Conservation (phyloP, 2,329 filamentous ascomycete species). For the Aureobasidium sp. region DNA sequence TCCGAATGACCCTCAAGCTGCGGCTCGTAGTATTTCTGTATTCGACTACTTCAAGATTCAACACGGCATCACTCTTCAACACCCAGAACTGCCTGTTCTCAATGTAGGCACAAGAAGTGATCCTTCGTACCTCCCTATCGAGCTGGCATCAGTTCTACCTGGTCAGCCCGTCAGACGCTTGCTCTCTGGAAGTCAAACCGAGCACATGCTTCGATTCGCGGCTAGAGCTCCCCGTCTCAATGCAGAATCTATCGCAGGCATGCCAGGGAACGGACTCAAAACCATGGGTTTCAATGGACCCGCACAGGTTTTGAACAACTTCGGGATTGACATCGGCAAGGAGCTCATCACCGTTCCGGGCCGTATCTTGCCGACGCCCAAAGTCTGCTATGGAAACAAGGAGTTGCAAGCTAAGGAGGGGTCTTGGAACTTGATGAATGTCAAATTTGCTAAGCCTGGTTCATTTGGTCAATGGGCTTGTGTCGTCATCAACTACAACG, state of each 20-base stretch:
- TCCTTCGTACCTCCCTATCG: slow-evolving; percentile 59
- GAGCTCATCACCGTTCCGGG: slow-evolving; percentile 64
- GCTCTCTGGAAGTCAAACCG: slow-evolving; percentile 54
- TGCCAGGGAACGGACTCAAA: slow-evolving; percentile 45
- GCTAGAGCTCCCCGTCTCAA: slow-evolving; percentile 61
- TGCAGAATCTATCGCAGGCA: slow-evolving; percentile 52
- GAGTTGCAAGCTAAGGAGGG: slow-evolving; percentile 19
- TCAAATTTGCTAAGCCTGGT: slow-evolving; percentile 50
- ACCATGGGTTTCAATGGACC: slow-evolving; percentile 50
- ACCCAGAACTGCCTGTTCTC: slow-evolving; percentile 48
- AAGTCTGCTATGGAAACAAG: slow-evolving; percentile 49
- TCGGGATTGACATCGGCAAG: slow-evolving; percentile 56
- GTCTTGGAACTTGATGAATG: slow-evolving; percentile 30
- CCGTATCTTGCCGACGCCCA: slow-evolving; percentile 57
- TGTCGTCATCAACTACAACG: slow-evolving; percentile 24
- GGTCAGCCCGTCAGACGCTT: slow-evolving; percentile 59
- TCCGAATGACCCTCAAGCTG: slow-evolving; percentile 19
- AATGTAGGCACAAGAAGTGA: slow-evolving; percentile 55
- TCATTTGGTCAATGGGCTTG: slow-evolving; percentile 47
- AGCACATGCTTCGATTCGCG: slow-evolving; percentile 64
- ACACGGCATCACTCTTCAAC: slow-evolving; percentile 33
- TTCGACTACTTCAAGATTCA: slow-evolving; percentile 42
- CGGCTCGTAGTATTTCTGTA: slow-evolving; percentile 42
- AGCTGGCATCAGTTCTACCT: slow-evolving; percentile 55
- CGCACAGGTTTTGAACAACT: slow-evolving; percentile 33